These are phyloP conservation scores for Schizophyllum commune DNA, from an alignment of 1,284 basidiomycete genomes.

Conservation along the genomic window DNA sequence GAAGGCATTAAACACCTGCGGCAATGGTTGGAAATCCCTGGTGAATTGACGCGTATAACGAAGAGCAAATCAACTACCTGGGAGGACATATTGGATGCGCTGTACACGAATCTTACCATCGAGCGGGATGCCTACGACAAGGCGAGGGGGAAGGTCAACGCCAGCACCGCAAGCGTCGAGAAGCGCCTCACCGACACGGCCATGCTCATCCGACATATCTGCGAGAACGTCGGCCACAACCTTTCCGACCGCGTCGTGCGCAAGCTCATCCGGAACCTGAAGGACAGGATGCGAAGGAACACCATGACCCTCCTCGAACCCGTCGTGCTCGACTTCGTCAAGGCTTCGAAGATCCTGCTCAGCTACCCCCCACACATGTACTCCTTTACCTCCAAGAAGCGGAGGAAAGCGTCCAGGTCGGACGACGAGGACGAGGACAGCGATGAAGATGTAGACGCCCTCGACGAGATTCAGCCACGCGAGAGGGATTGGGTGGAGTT, in stretches of 20 bases:
- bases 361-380: slow-evolving; percentile 70
- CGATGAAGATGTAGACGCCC: slow-evolving; percentile 5
- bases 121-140: not conserved
- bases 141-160: not conserved
- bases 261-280: slow-evolving; percentile 53
- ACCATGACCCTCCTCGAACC: slow-evolving; percentile 44
- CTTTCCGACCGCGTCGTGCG: not conserved
- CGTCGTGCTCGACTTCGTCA: slow-evolving; percentile 76
- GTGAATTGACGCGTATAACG: not conserved
- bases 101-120: not conserved
- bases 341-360: slow-evolving; percentile 59
- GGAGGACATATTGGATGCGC: not conserved
- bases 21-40: not conserved
- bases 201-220: not conserved
- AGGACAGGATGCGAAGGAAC: slow-evolving; percentile 50
- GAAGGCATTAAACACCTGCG: not conserved
- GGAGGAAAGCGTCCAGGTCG: not conserved
- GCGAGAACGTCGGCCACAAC: not conserved
- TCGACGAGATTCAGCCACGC: slow-evolving; percentile 40
- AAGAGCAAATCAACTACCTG: not conserved
- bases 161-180: not conserved
- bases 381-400: not conserved
- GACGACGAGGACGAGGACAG: not conserved
- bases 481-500: slow-evolving; percentile 60
- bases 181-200: not conserved